Evolutionary conservation across 768 basidiomycete genomes (phyloP).

Genomic region (Lentinula sp.): DNA sequence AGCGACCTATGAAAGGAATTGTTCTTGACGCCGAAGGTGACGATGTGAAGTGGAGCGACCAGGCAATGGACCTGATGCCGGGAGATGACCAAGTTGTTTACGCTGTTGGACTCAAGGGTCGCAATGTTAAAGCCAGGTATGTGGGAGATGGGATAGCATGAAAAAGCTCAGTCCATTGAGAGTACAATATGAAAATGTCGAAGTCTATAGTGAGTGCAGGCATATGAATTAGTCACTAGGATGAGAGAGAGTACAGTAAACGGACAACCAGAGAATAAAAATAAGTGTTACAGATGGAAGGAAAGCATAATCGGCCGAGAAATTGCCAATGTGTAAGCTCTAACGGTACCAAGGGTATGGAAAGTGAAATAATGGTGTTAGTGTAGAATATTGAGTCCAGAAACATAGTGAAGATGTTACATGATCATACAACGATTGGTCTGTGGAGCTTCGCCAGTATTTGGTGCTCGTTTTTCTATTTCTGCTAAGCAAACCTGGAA

Average conservation of each 20-base stretch:
- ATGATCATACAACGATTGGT: constrained; percentile 45
- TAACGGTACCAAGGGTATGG: constrained; percentile 10
- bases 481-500: constrained; percentile 60
- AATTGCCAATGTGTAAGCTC: background rate
- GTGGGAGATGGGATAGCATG: constrained; percentile 73
- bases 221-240: constrained; percentile 6
- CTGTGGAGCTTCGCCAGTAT: constrained; percentile 35
- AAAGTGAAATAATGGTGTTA: background rate
- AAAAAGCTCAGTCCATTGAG: constrained; percentile 11
- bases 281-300: constrained; percentile 21
- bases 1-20: constrained; percentile 81
- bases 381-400: background rate
- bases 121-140: constrained; percentile 59
- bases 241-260: constrained; percentile 6
- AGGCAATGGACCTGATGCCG: constrained; percentile 87
- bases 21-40: constrained; percentile 74
- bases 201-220: background rate
- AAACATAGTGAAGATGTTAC: constrained; percentile 26
- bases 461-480: constrained; percentile 65
- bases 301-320: constrained; percentile 7
- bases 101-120: constrained; percentile 61
- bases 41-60: constrained; percentile 78
- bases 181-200: constrained; percentile 3
- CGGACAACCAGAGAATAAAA: constrained; percentile 11
- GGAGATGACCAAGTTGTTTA: constrained; percentile 70